A percentile compares a stretch with the other conserved stretches of the same genome.
These are phyloP conservation scores for Cryptosporidium xiaoi DNA, from an alignment of 169 alveolate species.

Conservation along the genomic window DNA sequence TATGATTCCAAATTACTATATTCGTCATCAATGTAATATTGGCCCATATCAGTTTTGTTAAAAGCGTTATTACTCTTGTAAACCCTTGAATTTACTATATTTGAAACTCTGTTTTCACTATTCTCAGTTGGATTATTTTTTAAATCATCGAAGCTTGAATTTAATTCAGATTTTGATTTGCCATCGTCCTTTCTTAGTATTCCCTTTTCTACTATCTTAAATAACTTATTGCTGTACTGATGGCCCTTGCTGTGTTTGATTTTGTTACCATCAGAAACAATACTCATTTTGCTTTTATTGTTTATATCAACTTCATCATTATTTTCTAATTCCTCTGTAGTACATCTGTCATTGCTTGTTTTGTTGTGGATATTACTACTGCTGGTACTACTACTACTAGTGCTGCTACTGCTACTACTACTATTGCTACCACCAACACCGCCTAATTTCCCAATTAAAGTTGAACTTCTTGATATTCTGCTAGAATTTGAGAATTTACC, in stretches of 20 bases:
- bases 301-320: too few species aligned
- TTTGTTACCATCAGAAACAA: too few species aligned
- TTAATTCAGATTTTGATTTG: slow-evolving; percentile 8
- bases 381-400: too few species aligned
- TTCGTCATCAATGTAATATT: not conserved
- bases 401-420: not conserved
- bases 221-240: not conserved
- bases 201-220: not conserved
- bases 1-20: slow-evolving; percentile 9
- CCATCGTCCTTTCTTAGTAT: not conserved
- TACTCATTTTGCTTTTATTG: too few species aligned
- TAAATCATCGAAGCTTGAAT: slow-evolving; percentile 9
- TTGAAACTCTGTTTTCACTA: not conserved
- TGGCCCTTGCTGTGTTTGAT: too few species aligned
- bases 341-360: too few species aligned
- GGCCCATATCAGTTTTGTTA: too few species aligned
- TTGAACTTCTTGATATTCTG: not conserved
- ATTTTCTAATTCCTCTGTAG: too few species aligned
- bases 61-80: not conserved
- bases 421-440: not conserved
- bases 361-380: too few species aligned
- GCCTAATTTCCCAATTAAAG: not conserved
- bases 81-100: too few species aligned
- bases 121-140: not conserved
- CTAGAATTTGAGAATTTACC: slow-evolving; percentile 42